Base-by-base conservation (phyloP, 768 basidiomycete genomes). In the Leccinellum luteum region DNA sequence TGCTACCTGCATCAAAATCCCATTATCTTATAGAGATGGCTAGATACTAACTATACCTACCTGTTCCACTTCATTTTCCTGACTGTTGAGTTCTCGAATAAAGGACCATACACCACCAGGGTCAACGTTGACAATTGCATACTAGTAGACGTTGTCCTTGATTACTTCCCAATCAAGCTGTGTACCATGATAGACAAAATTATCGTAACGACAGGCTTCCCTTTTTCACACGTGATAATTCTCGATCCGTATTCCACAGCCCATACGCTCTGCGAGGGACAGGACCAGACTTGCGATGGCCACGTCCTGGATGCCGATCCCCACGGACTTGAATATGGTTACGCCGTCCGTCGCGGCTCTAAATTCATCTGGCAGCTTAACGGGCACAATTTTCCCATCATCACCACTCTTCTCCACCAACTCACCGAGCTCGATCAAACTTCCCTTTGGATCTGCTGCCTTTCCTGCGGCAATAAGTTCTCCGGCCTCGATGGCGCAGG, bases 311-410 rank as follows among this genome's bases (percentile, higher is more conserved):
- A 91, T 72, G 1, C 89, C 91, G 6, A 94, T 72, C 2, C 94
- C 93, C 6, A 95, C 94, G 0, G 88, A 90, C 73, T 94, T 95
- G 81, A 92, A 94, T 28, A 95, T 78, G 1, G 87, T 90, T 12
- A 94, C 77, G 1, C 80, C 78, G 1, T 81, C 84, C 4, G 68
- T 60, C 25, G 10, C 9, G 4, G 38, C 63, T 23, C 49, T 57
- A 31, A 65, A 41, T 7, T 19, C 48, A 17, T 30, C 48, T 6
- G 63, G 62, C 17, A 63, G 28, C 27, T 56, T 58, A 10, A 66
- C 51, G 30, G 64, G 44, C 4, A 56, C 50, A 19, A 60, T 49
- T 12, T 48, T 55, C 44, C 61, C 59, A 38, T 60, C 56, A 0
- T 52, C 49, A 2, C 27, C 51, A 38, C 54, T 57, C 38, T 10